A percentile compares a stretch with the other conserved stretches of the same genome.
Conservation (phyloP, 2,329 filamentous ascomycete genomes). For the Claviceps sp. region DNA sequence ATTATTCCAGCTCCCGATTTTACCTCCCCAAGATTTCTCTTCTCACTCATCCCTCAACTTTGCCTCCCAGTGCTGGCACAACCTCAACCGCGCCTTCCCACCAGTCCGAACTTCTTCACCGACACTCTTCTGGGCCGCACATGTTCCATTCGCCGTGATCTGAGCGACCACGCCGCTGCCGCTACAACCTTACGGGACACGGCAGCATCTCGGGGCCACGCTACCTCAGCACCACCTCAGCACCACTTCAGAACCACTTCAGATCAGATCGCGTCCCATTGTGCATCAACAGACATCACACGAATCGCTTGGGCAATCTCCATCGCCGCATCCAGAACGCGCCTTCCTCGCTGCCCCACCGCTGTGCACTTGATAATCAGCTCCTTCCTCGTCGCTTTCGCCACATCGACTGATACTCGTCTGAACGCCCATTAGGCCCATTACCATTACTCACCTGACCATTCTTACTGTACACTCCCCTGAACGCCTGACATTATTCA, state of each 20-base stretch:
- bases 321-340: not conserved
- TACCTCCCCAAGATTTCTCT: not conserved
- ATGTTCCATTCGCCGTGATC: not conserved
- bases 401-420: no score
- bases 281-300: not conserved
- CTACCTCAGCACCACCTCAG: not conserved
- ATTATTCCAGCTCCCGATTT: not conserved
- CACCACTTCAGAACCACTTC: not conserved
- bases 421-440: no score
- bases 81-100: not conserved
- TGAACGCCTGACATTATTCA: not conserved
- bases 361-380: not conserved
- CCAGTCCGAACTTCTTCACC: not conserved
- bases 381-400: not conserved
- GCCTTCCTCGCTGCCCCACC: not conserved
- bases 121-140: not conserved
- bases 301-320: not conserved
- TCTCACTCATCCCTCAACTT: not conserved
- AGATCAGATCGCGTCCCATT: not conserved
- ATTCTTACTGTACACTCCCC: no score
- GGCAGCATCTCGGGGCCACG: conserved; percentile 1
- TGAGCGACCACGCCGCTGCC: not conserved
- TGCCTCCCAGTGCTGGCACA: not conserved
- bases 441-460: no score
- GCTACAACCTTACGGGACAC: not conserved